phyloP scores from a whole-genome alignment of 2,329 filamentous ascomycete species.

The Aspergillus intermedius region DNA sequence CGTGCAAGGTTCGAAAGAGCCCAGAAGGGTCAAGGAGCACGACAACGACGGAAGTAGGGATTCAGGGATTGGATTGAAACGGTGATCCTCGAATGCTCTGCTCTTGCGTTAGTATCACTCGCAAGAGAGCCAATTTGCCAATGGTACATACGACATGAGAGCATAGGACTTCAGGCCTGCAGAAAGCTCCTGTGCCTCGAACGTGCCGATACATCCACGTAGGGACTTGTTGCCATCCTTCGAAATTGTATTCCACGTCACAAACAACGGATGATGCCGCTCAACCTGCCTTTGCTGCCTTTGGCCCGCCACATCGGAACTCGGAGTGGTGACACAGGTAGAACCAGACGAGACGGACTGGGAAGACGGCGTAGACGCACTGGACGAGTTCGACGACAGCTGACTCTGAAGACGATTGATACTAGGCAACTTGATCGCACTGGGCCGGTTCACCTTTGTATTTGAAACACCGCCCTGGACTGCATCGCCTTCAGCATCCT shows the following conservation, averaged over 20 bases:
- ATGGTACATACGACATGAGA: constrained; percentile 59
- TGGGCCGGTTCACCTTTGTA: constrained; percentile 11
- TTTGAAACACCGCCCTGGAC: constrained; percentile 6
- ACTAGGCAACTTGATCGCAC: constrained; percentile 24
- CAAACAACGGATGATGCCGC: constrained; percentile 68
- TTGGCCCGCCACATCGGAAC: constrained; percentile 16
- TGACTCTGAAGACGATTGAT: constrained; percentile 30
- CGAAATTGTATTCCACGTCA: constrained; percentile 83
- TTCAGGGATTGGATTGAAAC: constrained; percentile 52
- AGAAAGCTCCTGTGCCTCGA: constrained; percentile 67
- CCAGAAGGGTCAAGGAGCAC: constrained; percentile 71
- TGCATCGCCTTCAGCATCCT: constrained; percentile 16
- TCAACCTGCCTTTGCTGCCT: constrained; percentile 29
- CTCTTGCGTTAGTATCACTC: constrained; percentile 2
- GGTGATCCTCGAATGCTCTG: constrained; percentile 58
- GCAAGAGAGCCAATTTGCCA: not conserved
- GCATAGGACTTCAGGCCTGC: constrained; percentile 73
- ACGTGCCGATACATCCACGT: constrained; percentile 94
- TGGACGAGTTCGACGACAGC: constrained; percentile 34
- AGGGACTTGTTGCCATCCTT: constrained; percentile 58
- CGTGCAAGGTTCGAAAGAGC: constrained; percentile 70
- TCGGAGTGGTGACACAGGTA: constrained; percentile 40
- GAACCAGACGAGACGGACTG: constrained; percentile 37
- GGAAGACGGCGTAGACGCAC: constrained; percentile 37
- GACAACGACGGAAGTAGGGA: constrained; percentile 43